These are phyloP conservation scores for Pseudomassariella vexata DNA, from an alignment of 2,329 filamentous ascomycete genomes.

Conservation along the genomic window DNA sequence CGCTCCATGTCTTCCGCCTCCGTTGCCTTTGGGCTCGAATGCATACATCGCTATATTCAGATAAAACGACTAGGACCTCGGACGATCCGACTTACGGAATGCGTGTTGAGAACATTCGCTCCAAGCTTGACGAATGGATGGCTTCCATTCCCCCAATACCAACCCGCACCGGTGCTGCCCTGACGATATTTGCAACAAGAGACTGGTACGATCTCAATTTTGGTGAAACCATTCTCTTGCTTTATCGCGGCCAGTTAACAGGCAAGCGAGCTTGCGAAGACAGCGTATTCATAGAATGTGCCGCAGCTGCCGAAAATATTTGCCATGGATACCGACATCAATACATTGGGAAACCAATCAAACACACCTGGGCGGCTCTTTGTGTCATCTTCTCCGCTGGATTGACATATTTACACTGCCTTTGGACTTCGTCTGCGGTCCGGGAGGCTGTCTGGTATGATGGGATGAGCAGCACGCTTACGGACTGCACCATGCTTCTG, in stretches of 20 bases:
- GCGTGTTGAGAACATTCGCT: constrained; percentile 14
- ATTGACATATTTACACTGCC: constrained; percentile 21
- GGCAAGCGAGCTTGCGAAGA: too few species aligned
- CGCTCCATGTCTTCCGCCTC: constrained; percentile 5
- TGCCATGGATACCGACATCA: constrained; percentile 2
- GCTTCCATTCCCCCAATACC: constrained; percentile 15
- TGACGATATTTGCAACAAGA: constrained; percentile 8
- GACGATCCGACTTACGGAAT: too few species aligned
- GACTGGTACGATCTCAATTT: constrained; percentile 7
- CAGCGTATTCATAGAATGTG: too few species aligned
- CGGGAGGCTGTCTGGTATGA: constrained; percentile 9
- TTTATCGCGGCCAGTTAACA: too few species aligned
- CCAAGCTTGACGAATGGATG: constrained; percentile 21
- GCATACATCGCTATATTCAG: not conserved
- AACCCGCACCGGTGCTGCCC: constrained; percentile 1
- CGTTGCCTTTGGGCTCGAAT: constrained; percentile 8
- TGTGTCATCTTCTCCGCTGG: constrained; percentile 9
- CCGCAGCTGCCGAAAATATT: constrained; percentile 1
- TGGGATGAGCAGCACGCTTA: constrained; percentile 19
- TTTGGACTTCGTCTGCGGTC: constrained; percentile 21
- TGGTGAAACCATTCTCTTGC: not conserved
- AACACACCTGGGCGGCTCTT: constrained; percentile 8
- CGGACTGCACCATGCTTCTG: constrained; percentile 22
- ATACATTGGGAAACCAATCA: constrained; percentile 6
- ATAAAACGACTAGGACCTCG: too few species aligned